Conservation (phyloP, 176 grass and related monocot genomes). For the Cymbopogon citratus region DNA sequence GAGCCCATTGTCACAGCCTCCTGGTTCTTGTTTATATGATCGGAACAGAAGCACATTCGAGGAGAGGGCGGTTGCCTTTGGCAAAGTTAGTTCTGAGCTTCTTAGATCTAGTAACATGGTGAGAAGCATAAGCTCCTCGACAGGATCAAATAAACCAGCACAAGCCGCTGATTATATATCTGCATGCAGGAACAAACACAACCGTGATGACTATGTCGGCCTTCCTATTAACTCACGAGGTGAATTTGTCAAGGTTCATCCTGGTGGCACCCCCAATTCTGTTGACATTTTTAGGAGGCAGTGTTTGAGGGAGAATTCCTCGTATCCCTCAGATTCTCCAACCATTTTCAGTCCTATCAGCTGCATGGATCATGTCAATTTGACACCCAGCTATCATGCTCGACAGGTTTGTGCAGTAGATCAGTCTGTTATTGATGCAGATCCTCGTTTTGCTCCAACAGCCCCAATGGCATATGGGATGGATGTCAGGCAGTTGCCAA, state of each 20-base stretch:
- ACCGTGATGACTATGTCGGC: constrained; percentile 42
- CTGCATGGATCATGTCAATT: constrained; percentile 29
- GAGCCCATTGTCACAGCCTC: constrained; percentile 18
- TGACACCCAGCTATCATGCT: constrained; percentile 32
- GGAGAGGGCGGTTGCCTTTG: constrained; percentile 21
- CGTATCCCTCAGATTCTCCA: constrained; percentile 27
- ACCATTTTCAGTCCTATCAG: constrained; percentile 16
- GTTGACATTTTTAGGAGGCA: constrained; percentile 38
- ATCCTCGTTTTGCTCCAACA: constrained; percentile 29
- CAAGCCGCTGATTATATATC: constrained; percentile 35
- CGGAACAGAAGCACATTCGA: constrained; percentile 26
- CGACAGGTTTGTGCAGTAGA: constrained; percentile 38
- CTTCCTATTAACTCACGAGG: constrained; percentile 93
- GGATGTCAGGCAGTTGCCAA: constrained; percentile 45
- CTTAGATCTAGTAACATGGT: constrained; percentile 37
- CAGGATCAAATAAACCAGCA: constrained; percentile 52
- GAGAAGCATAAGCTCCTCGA: constrained; percentile 51
- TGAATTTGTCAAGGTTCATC: constrained; percentile 67
- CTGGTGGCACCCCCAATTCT: constrained; percentile 30
- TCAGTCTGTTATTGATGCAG: constrained; percentile 37
- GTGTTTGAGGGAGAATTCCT: constrained; percentile 26
- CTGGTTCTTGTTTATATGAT: constrained; percentile 27
- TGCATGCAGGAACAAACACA: constrained; percentile 34
- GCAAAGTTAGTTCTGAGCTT: constrained; percentile 28
- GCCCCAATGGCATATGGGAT: constrained; percentile 28